These are phyloP conservation scores for Geosmithia flava DNA, from an alignment of 2,329 filamentous ascomycete genomes.

Conservation along the genomic window DNA sequence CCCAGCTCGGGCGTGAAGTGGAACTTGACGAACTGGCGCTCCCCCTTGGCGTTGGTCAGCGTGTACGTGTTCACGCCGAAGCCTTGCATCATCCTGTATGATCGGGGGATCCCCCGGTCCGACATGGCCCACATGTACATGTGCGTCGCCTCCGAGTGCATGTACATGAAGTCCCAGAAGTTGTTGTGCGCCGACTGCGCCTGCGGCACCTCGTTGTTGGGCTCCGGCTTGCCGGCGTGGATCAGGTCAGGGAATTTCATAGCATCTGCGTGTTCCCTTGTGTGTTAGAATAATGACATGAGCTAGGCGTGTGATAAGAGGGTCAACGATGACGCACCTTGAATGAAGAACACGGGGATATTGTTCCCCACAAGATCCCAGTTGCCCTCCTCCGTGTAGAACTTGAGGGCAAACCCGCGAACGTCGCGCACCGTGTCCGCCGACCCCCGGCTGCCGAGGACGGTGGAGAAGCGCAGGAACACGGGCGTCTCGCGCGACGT, in stretches of 20 bases:
- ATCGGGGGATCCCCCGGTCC: slow-evolving; percentile 60
- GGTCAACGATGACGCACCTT: too few species aligned
- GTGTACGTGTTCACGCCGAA: slow-evolving; percentile 76
- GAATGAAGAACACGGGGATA: slow-evolving; percentile 66
- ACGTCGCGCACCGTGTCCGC: slow-evolving; percentile 78
- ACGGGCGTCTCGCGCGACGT: slow-evolving; percentile 37
- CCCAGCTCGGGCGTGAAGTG: slow-evolving; percentile 64
- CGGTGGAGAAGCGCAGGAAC: slow-evolving; percentile 68
- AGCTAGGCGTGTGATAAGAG: too few species aligned
- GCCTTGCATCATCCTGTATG: slow-evolving; percentile 75
- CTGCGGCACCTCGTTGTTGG: slow-evolving; percentile 58
- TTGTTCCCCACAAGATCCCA: slow-evolving; percentile 58
- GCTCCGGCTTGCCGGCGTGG: slow-evolving; percentile 54
- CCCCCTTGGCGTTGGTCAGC: slow-evolving; percentile 53
- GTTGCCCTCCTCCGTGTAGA: slow-evolving; percentile 65
- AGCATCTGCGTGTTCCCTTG: slow-evolving; percentile 31
- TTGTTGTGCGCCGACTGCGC: slow-evolving; percentile 3
- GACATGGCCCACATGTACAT: slow-evolving; percentile 61
- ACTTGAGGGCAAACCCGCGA: slow-evolving; percentile 57
- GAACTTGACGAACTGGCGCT: slow-evolving; percentile 67
- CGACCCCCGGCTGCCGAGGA: slow-evolving; percentile 60
- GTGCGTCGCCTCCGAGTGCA: slow-evolving; percentile 43
- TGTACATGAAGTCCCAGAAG: slow-evolving; percentile 62
- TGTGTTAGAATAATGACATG: too few species aligned
- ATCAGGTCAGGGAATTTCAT: slow-evolving; percentile 63